Base-by-base conservation (phyloP, 345 rosid species). In the Melastoma malabathricum region DNA sequence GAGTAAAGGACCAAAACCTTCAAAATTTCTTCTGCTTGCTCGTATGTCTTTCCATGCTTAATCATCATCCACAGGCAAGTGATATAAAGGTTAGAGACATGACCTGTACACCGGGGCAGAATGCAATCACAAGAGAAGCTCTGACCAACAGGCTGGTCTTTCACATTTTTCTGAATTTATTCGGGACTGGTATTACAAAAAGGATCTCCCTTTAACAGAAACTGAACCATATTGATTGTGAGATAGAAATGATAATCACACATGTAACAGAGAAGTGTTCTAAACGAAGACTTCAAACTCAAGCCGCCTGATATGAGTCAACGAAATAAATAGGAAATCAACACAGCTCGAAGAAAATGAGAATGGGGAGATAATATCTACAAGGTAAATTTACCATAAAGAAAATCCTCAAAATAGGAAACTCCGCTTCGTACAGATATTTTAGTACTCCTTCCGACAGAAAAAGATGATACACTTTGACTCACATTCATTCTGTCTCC, bases 401-500 rank as follows among this genome's bases (percentile, higher is more conserved):
- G 41, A 34, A 34, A 34, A 34, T 34, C 41, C 41, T 34, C 1
- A 34, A 34, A 34, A 12, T 34, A 34, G 41, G 41, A 34, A 9
- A 9, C 41, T 12, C 41, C 9, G 41, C 41, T 6, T 34, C 12
- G 41, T 12, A 34, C 2, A 34, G 41, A 34, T 34, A 34, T 6
- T 34, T 34, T 34, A 34, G 8, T 10, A 8, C 41, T 34, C 18
- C 10, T 20, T 31, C 27, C 8, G 7, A 44, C 22, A 15, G 4
- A 22, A 54, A 7, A 55, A 9, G 20, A 20, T 13, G 16, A 9
- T 15, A 15, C 19, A 19, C 3, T 43, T 15, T 43, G 14, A 64
- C 94, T 73, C 63, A 90, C 98, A 90, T 38, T 82, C 86, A 46
- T 62, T 72, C 59, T 86, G 96, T 75, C 89, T 90, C 98, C 98